Base-by-base conservation (phyloP, 2,329 filamentous ascomycete species). In the Pseudogymnoascus sp. region DNA sequence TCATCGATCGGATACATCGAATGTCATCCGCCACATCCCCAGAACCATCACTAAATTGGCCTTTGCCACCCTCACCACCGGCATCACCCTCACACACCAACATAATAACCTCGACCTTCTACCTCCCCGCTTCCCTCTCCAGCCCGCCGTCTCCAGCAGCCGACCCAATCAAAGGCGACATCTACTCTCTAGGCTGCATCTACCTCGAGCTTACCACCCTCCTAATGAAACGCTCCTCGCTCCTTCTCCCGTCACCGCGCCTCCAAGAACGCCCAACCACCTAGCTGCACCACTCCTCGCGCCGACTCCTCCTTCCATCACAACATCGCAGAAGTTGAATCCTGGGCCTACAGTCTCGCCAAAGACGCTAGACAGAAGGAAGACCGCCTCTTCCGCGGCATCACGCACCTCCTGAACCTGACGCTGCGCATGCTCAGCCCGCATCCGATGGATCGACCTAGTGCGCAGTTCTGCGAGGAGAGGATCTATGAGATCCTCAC, bases 101-200 rank as follows among this genome's bases (percentile, higher is more conserved):
- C 30, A 68, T 67, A 12, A 63, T 69, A 26, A 45, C 61, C 10
- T 66, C 68, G 4, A 61, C 63, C 6, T 65, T 15, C 34, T 30
- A 26, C 30, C 30, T 28, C 15, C 21, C 33, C 55, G 26, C 58
- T 19, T n/a, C 26, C 38, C 3, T 37, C 19, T 10, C 21, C 7
- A 10, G 10, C 4, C 21, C 55, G 72, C 75, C 1, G 75, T 74
- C 21, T 74, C 75, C 1, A 75, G 76, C 55, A 34, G 72, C 79
- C 15, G 76, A 80, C 63, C 76, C 79, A 3, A 80, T 82, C 63
- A 79, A 81, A 62, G 82, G 84, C 45, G 88, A 91, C 68, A 76
- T 91, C 18, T 92, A 88, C 72, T 88, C 86, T 2, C 76, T 90
- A 1, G 88, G 83, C 8, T 88, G 86, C 69, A 78, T 90, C 58